phyloP scores from a whole-genome alignment of 2,329 filamentous ascomycete species.

The Arthroderma uncinatum region DNA sequence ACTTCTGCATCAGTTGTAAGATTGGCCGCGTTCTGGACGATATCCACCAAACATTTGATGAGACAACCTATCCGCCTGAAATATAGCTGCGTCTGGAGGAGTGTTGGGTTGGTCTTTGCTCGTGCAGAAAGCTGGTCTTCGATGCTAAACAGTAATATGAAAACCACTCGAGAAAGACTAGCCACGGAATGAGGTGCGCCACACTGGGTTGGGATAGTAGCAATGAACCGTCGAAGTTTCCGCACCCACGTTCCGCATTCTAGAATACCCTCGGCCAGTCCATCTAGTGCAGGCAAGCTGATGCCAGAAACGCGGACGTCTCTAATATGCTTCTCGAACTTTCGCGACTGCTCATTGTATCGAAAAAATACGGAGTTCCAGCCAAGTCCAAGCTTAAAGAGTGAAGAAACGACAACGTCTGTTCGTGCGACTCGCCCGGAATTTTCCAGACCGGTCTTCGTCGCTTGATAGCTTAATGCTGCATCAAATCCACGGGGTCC shows the following conservation, averaged over 20 bases:
- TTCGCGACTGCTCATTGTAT: conserved; percentile 26
- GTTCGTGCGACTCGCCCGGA: conserved; percentile 26
- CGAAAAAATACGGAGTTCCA: conserved; percentile 36
- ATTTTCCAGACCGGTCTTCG: conserved; percentile 16
- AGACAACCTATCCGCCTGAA: conserved; percentile 32
- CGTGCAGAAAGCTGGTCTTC: conserved; percentile 26
- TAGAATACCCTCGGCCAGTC: conserved; percentile 23
- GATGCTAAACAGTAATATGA: conserved; percentile 28
- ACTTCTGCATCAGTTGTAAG: conserved; percentile 48
- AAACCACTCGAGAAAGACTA: conserved; percentile 26
- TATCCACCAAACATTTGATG: conserved; percentile 26
- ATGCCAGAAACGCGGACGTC: conserved; percentile 41
- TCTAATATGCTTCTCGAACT: conserved; percentile 33
- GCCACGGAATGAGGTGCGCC: conserved; percentile 25
- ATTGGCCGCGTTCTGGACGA: conserved; percentile 38
- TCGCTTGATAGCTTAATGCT: conserved; percentile 23
- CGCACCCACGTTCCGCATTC: conserved; percentile 31
- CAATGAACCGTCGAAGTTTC: conserved; percentile 27
- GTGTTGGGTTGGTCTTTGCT: conserved; percentile 22
- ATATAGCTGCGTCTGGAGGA: conserved; percentile 29
- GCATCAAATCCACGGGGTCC: conserved; percentile 32
- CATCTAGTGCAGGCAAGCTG: conserved; percentile 34
- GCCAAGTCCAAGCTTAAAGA: conserved; percentile 34
- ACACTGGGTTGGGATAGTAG: conserved; percentile 19
- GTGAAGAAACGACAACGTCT: conserved; percentile 30